Percentiles rank a stretch among this genome's conserved stretches.
Evolutionary conservation across 331 rosid genomes (phyloP).

Genomic region (Pyracantha coccinea): DNA sequence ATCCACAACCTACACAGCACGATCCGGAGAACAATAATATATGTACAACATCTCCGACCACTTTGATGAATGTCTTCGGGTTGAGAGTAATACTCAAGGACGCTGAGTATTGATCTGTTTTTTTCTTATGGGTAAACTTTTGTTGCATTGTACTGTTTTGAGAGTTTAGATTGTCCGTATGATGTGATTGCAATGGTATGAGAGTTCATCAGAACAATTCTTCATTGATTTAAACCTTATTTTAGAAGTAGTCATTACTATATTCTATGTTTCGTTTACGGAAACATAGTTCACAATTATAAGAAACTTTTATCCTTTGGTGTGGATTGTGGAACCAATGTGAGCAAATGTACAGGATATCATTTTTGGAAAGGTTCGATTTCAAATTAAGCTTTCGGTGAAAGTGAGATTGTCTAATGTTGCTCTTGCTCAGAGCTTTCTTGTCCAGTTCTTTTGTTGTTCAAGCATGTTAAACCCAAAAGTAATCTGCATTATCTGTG

Average conservation of each 20-base stretch:
- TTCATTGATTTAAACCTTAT: neutral
- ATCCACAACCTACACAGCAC: too few species aligned
- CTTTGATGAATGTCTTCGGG: too few species aligned
- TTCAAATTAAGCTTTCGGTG: neutral
- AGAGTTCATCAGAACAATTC: neutral
- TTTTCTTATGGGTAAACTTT: too few species aligned
- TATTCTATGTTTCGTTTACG: neutral
- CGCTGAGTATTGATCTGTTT: too few species aligned
- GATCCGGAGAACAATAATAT: too few species aligned
- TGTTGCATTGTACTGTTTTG: neutral
- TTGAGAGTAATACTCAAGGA: too few species aligned
- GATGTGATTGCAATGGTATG: neutral
- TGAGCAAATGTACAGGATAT: neutral
- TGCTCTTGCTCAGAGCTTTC: neutral
- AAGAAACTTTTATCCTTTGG: neutral
- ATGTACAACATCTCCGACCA: too few species aligned
- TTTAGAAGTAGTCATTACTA: neutral
- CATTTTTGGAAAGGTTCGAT: neutral
- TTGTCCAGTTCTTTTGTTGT: neutral
- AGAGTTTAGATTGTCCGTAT: neutral
- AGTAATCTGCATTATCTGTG: neutral
- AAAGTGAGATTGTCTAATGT: neutral
- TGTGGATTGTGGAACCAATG: neutral
- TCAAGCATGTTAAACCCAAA: neutral
- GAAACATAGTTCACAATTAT: neutral